Evolutionary conservation across 1,139 yeast species (phyloP).

Genomic region (Geotrichum carabidarum): DNA sequence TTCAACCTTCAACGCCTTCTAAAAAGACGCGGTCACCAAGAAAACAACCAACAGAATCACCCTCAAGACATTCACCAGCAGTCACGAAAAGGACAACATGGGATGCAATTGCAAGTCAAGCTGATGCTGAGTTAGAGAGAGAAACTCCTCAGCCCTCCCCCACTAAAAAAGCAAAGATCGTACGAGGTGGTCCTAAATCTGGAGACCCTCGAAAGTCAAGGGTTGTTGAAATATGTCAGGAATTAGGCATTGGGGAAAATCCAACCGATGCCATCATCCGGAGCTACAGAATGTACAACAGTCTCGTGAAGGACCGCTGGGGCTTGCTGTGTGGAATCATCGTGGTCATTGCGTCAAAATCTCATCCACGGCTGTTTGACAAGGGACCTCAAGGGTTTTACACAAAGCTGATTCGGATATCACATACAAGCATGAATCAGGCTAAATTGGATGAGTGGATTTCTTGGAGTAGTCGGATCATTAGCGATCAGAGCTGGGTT

Average conservation of each 20-base stretch:
- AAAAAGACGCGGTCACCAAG: not conserved
- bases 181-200: slow-evolving; percentile 15
- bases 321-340: slow-evolving; percentile 36
- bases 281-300: slow-evolving; percentile 33
- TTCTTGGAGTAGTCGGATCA: slow-evolving; percentile 34
- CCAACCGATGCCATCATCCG: slow-evolving; percentile 29
- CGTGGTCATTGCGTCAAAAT: slow-evolving; percentile 32
- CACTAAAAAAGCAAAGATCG: slow-evolving; percentile 3
- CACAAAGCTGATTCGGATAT: slow-evolving; percentile 8
- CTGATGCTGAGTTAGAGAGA: slow-evolving; percentile 4
- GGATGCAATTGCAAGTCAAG: slow-evolving; percentile 8
- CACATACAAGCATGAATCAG: slow-evolving; percentile 9
- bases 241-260: slow-evolving; percentile 4
- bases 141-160: not conserved
- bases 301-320: slow-evolving; percentile 38
- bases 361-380: slow-evolving; percentile 31
- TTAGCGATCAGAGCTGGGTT: slow-evolving; percentile 38
- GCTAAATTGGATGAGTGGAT: slow-evolving; percentile 35
- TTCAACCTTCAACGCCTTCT: slow-evolving; percentile 1
- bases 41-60: not conserved
- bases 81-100: not conserved
- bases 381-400: slow-evolving; percentile 18
- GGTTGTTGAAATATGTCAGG: slow-evolving; percentile 9
- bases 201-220: slow-evolving; percentile 13
- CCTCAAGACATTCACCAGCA: not conserved